Evolutionary conservation across 2,329 filamentous ascomycete species (phyloP).

Genomic region (Colletotrichum tofieldiae): DNA sequence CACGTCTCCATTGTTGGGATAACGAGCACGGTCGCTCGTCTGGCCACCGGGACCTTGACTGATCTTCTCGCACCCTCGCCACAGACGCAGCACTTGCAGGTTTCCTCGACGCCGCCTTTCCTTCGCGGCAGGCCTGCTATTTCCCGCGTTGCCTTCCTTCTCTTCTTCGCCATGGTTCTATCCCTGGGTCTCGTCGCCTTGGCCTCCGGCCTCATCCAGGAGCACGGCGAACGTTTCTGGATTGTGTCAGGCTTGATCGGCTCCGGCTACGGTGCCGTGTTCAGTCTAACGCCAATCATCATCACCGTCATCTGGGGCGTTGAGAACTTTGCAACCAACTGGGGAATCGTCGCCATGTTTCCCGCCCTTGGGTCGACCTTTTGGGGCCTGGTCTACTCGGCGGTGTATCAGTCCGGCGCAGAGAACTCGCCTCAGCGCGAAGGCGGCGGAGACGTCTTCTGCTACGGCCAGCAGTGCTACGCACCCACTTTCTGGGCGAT

Average conservation of each 20-base stretch:
- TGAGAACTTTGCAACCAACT: constrained; percentile 98
- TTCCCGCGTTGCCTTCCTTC: constrained; percentile 85
- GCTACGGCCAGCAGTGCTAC: constrained; percentile 88
- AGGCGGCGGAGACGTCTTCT: constrained; percentile 72
- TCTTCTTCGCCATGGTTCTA: constrained; percentile 81
- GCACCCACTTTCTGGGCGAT: constrained; percentile 89
- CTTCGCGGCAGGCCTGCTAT: constrained; percentile 66
- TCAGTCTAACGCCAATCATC: constrained; percentile 90
- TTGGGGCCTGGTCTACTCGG: constrained; percentile 92
- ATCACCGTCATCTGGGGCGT: constrained; percentile 98
- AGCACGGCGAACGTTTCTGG: constrained; percentile 86
- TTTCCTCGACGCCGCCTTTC: constrained; percentile 50
- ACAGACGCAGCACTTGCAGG: constrained; percentile 71
- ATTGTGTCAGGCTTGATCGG: constrained; percentile 88
- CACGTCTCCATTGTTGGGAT: constrained; percentile 95
- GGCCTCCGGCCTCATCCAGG: constrained; percentile 81
- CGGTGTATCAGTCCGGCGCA: constrained; percentile 81
- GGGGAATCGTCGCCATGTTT: constrained; percentile 94
- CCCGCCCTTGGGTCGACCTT: constrained; percentile 90
- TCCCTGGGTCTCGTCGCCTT: constrained; percentile 84
- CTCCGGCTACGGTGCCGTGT: constrained; percentile 92
- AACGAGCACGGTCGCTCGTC: constrained; percentile 89
- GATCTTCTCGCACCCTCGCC: constrained; percentile 85
- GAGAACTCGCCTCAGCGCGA: constrained; percentile 55
- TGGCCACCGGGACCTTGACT: constrained; percentile 90